phyloP scores from a whole-genome alignment of 2,329 filamentous ascomycete genomes.

The Trichoderma polysporum region DNA sequence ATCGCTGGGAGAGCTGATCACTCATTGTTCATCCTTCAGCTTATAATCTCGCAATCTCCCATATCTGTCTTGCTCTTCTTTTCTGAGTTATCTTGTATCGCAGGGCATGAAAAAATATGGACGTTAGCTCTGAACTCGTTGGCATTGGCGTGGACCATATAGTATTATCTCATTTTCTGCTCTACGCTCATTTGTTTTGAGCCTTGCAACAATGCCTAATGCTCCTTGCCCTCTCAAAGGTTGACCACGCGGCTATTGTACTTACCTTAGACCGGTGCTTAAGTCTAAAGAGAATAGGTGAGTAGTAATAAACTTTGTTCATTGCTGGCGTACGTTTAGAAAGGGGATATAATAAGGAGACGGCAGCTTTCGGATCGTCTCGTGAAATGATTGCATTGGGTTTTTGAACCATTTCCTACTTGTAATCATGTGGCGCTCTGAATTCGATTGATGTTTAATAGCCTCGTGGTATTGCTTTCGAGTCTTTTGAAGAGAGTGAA shows the following conservation, averaged over 20 bases:
- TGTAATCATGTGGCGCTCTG: not conserved
- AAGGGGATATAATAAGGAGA: not conserved
- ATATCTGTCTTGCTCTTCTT: not conserved
- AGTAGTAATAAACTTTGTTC: not conserved
- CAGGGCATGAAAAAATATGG: not conserved
- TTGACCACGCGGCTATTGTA: not conserved
- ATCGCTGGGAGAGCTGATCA: not conserved
- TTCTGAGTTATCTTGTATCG: not conserved
- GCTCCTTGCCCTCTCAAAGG: not conserved
- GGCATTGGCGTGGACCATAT: not conserved
- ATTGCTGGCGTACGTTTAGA: not conserved
- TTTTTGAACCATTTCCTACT: not conserved
- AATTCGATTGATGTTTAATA: not conserved
- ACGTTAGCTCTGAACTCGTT: not conserved
- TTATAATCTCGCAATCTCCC: not conserved
- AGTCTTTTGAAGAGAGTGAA: not conserved
- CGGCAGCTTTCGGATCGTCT: not conserved
- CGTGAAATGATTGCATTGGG: not conserved
- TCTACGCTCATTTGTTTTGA: not conserved
- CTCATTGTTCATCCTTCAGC: not conserved
- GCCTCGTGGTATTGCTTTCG: not conserved
- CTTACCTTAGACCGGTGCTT: not conserved
- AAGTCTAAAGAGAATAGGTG: not conserved
- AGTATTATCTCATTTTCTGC: not conserved
- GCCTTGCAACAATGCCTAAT: not conserved